Evolutionary conservation across 495 filamentous ascomycete genomes (phyloP).

Genomic region (Penicillium flavigenum): DNA sequence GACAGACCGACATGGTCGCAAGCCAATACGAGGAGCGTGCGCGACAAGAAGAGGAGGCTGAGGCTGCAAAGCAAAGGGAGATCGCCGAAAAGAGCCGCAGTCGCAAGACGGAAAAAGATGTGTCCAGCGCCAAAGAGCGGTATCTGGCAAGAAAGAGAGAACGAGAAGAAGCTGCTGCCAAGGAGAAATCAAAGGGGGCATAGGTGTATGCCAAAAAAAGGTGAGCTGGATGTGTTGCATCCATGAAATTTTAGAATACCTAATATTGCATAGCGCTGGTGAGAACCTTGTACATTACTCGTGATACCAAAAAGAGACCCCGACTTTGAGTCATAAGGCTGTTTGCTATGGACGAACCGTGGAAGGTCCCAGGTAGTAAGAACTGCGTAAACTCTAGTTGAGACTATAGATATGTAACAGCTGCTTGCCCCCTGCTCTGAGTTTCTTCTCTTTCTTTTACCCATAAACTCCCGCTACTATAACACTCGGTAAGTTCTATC

Average conservation of each 20-base stretch:
- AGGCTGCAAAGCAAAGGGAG: slow-evolving; percentile 62
- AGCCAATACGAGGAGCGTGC: slow-evolving; percentile 63
- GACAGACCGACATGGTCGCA: slow-evolving; percentile 86
- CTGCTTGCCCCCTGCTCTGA: no score
- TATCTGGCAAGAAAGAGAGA: slow-evolving; percentile 83
- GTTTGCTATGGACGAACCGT: not conserved
- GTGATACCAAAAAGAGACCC: slow-evolving; percentile 3
- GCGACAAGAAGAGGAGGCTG: slow-evolving; percentile 75
- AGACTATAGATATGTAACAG: not conserved
- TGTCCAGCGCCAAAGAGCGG: slow-evolving; percentile 81
- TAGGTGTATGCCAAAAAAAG: slow-evolving; percentile 1
- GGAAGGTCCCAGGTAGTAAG: not conserved
- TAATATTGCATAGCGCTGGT: slow-evolving; percentile 6
- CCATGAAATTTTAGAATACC: slow-evolving; percentile 1
- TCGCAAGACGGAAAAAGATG: slow-evolving; percentile 71
- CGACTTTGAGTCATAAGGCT: slow-evolving; percentile 3
- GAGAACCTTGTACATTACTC: slow-evolving; percentile 8
- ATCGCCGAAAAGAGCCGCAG: slow-evolving; percentile 73
- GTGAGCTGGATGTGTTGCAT: slow-evolving; percentile 8
- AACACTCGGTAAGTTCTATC: not conserved
- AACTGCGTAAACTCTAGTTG: not conserved
- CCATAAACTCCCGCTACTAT: no score
- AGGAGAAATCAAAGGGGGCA: slow-evolving; percentile 23
- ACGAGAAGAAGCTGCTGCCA: slow-evolving; percentile 60
- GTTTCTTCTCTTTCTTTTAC: not conserved